Evolutionary conservation across 2,329 filamentous ascomycete genomes (phyloP).

Genomic region (Setomelanomma holmii): DNA sequence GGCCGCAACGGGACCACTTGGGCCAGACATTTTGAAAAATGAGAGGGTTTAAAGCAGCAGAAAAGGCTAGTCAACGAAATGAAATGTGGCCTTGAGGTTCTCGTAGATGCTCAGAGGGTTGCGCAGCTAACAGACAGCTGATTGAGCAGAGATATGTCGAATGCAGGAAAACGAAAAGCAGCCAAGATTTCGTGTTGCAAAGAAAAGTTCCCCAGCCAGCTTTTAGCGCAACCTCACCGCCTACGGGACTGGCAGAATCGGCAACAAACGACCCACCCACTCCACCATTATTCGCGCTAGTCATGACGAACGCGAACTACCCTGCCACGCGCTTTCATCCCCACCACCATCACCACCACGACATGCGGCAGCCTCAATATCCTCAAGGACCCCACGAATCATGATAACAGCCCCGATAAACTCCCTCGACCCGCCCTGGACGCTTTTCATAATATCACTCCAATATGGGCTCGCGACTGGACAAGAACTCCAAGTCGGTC

Average conservation of each 20-base stretch:
- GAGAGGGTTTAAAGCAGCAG: background rate
- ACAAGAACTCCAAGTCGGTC: conserved; percentile 65
- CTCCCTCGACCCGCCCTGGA: conserved; percentile 20
- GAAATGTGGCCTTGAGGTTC: background rate
- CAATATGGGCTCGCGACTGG: conserved; percentile 67
- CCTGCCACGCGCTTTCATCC: conserved; percentile 9
- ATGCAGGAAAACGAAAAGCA: background rate
- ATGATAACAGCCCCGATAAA: conserved; percentile 36
- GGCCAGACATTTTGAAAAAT: conserved; percentile 42
- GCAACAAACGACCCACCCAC: conserved; percentile 10
- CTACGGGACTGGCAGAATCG: conserved; percentile 12
- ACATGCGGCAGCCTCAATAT: conserved; percentile 10
- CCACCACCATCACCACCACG: conserved; percentile 4
- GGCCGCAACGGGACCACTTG: conserved; percentile 59
- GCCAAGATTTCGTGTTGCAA: conserved; percentile 3
- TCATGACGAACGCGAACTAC: conserved; percentile 16
- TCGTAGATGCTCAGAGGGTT: conserved; percentile 13
- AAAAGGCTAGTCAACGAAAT: background rate
- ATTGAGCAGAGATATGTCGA: conserved; percentile 15
- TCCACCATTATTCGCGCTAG: conserved; percentile 12
- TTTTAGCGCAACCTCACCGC: conserved; percentile 30
- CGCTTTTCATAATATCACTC: background rate
- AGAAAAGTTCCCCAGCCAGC: conserved; percentile 37
- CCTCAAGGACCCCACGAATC: conserved; percentile 18
- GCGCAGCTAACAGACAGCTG: conserved; percentile 29